Evolutionary conservation across 75 land plant species (phyloP).

Genomic region (Azolla pinnata): DNA sequence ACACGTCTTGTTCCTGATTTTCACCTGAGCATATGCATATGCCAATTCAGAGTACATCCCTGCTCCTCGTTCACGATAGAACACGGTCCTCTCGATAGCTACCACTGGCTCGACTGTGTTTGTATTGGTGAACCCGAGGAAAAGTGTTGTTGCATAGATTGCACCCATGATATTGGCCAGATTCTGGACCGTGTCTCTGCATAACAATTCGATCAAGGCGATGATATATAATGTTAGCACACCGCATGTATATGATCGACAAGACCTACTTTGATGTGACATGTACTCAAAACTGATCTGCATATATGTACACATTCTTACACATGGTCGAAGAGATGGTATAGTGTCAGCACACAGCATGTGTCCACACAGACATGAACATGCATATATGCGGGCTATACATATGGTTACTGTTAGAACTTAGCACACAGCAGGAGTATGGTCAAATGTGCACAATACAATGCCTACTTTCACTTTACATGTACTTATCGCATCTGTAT

Average conservation of each 20-base stretch:
- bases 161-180: conserved; percentile 33
- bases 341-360: neutral
- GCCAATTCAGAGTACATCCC: conserved; percentile 35
- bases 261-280: neutral
- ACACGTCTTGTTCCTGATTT: too few species aligned
- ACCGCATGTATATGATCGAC: too few species aligned
- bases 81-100: conserved; percentile 26
- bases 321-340: neutral
- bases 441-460: too few species aligned
- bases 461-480: too few species aligned
- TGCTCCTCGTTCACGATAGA: conserved; percentile 31
- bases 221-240: too few species aligned
- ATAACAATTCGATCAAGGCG: too few species aligned
- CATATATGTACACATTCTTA: neutral
- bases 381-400: too few species aligned
- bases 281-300: neutral
- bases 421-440: too few species aligned
- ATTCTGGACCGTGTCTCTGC: conserved; percentile 17
- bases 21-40: conserved; percentile 33
- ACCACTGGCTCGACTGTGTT: conserved; percentile 27
- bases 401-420: too few species aligned
- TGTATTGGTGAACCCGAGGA: conserved; percentile 26
- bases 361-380: conserved; percentile 4
- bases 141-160: conserved; percentile 23
- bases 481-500: too few species aligned